Evolutionary conservation across 2,329 filamentous ascomycete genomes (phyloP).

Genomic region (Verruconis gallopava): DNA sequence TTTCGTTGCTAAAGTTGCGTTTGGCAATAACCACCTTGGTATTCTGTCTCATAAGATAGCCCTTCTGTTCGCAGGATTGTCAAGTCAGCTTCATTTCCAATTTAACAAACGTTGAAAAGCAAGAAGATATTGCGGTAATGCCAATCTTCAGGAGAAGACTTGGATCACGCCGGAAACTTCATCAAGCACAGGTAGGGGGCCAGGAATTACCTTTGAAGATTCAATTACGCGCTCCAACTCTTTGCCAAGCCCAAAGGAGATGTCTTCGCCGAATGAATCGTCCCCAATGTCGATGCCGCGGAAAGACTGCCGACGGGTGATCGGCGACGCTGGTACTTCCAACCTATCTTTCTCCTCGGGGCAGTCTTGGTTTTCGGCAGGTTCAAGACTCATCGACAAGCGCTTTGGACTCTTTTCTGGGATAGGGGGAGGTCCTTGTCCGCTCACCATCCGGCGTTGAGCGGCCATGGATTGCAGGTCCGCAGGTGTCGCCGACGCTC

Average conservation of each 20-base stretch:
- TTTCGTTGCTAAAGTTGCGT: conserved; percentile 46
- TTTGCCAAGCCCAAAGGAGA: conserved; percentile 74
- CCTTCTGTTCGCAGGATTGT: conserved; percentile 62
- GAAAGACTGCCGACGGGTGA: conserved; percentile 10
- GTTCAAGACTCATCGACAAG: conserved; percentile 19
- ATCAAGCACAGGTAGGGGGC: conserved; percentile 5
- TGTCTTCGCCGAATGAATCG: conserved; percentile 54
- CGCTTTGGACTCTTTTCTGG: conserved; percentile 26
- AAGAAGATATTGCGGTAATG: background rate
- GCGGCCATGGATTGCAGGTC: conserved; percentile 79
- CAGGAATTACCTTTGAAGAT: conserved; percentile 69
- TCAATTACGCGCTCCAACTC: conserved; percentile 95
- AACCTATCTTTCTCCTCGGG: conserved; percentile 8
- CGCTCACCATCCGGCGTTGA: conserved; percentile 71
- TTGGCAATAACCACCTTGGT: conserved; percentile 94
- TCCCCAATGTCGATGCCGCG: conserved; percentile 65
- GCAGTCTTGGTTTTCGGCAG: conserved; percentile 7
- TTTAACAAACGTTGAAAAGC: background rate
- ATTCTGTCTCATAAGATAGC: conserved; percentile 97
- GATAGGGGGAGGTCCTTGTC: conserved; percentile 39
- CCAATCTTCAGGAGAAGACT: background rate
- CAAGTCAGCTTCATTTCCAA: too few species aligned
- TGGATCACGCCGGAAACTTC: background rate
- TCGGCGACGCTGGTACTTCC: conserved; percentile 11
- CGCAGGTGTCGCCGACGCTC: conserved; percentile 74